Percentiles rank a stretch among this genome's conserved stretches.
Conservation (phyloP, 176 grass and related monocot species). For the Ampelocalamus luodianensis region DNA sequence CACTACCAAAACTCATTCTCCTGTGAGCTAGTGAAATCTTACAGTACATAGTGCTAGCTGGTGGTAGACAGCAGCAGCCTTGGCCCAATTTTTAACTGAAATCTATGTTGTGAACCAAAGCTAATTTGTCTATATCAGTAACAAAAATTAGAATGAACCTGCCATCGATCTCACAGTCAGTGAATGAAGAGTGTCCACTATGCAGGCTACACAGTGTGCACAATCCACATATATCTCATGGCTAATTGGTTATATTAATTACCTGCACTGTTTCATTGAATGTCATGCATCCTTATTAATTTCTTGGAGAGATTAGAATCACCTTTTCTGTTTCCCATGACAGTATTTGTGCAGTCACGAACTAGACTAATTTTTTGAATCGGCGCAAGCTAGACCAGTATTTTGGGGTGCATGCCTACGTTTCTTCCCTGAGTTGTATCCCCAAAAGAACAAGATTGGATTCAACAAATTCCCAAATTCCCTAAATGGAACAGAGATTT, state of each 20-base stretch:
- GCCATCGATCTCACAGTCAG: too few relatives aligned
- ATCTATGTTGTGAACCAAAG: background rate
- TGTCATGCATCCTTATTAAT: background rate
- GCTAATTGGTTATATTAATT: too few relatives aligned
- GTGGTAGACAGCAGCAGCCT: background rate
- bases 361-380: too few relatives aligned
- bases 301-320: background rate
- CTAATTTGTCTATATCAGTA: background rate
- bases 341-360: background rate
- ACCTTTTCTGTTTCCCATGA: background rate
- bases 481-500: too few relatives aligned
- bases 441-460: too few relatives aligned
- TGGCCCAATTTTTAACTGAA: background rate
- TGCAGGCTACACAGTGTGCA: too few relatives aligned
- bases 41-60: background rate
- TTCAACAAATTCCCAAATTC: too few relatives aligned
- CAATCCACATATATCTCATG: too few relatives aligned
- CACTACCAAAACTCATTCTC: background rate
- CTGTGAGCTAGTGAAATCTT: background rate
- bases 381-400: too few relatives aligned
- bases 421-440: too few relatives aligned
- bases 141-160: background rate
- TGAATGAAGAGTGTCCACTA: too few relatives aligned
- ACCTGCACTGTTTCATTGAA: background rate
- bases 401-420: too few relatives aligned